phyloP scores from a whole-genome alignment of 441 rosid species.

The Pelargonium myrrhifolium region DNA sequence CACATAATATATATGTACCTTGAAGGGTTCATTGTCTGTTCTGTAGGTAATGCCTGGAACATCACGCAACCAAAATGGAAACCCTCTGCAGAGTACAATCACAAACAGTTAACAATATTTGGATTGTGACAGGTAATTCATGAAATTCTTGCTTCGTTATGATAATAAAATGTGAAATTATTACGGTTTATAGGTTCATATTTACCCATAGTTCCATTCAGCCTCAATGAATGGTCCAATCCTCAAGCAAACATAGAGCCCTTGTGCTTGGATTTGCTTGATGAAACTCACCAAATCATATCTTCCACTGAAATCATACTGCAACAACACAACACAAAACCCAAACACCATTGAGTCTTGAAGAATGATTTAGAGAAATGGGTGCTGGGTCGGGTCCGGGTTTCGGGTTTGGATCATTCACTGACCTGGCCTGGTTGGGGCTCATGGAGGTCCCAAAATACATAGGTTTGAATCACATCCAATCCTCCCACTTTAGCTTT shows the following conservation, averaged over 20 bases:
- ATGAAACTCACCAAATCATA: constrained; percentile 64
- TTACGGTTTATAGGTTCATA: not conserved
- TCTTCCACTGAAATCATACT: constrained; percentile 86
- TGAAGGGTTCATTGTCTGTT: constrained; percentile 70
- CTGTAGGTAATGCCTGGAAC: constrained; percentile 72
- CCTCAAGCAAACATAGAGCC: constrained; percentile 66
- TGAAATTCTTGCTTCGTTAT: not conserved
- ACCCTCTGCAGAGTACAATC: constrained; percentile 44
- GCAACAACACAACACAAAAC: not conserved
- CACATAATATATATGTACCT: constrained; percentile 29
- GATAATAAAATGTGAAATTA: not conserved
- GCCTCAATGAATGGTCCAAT: constrained; percentile 84
- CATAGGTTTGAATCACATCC: constrained; percentile 80
- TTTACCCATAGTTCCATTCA: constrained; percentile 91
- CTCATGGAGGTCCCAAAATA: constrained; percentile 85
- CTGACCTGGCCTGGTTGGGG: constrained; percentile 64
- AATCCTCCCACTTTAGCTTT: constrained; percentile 80
- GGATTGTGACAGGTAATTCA: too few species aligned
- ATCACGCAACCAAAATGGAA: constrained; percentile 89
- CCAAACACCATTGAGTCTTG: not conserved
- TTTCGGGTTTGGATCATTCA: not conserved
- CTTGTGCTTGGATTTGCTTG: constrained; percentile 71
- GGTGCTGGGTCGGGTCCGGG: not conserved
- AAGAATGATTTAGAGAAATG: not conserved
- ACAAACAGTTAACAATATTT: not conserved